Percentiles rank a stretch among this genome's conserved stretches.
phyloP scores from a whole-genome alignment of 164 flowering plant genomes.

The Santalum album region DNA sequence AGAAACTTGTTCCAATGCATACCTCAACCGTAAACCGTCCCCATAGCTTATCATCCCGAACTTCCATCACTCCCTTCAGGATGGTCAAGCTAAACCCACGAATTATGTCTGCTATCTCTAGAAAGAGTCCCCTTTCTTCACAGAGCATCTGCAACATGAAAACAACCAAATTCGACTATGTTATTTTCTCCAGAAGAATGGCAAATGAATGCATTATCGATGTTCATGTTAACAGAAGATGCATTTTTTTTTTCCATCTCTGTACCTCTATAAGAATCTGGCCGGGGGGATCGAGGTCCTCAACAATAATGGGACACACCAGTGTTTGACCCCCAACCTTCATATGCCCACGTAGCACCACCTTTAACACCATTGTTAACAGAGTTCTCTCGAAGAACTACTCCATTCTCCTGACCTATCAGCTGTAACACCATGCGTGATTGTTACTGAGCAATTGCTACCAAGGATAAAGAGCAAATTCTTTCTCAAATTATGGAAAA shows the following conservation, averaged over 20 bases:
- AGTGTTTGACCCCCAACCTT: constrained; percentile 52
- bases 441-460: background rate
- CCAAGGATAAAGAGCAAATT: background rate
- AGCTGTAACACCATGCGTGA: constrained; percentile 25
- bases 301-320: constrained; percentile 69
- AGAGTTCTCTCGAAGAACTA: constrained; percentile 27
- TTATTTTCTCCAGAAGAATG: too few species aligned
- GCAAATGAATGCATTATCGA: too few species aligned
- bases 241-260: too few species aligned
- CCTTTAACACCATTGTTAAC: constrained; percentile 2
- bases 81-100: constrained; percentile 68
- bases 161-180: background rate
- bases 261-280: constrained; percentile 93
- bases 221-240: background rate
- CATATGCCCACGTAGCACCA: constrained; percentile 81
- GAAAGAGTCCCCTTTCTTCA: constrained; percentile 69
- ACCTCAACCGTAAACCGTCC: constrained; percentile 82
- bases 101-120: constrained; percentile 77
- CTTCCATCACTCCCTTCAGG: constrained; percentile 77
- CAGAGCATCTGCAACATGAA: constrained; percentile 59
- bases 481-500: background rate
- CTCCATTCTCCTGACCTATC: constrained; percentile 31
- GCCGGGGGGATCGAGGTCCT: constrained; percentile 67
- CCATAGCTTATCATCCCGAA: constrained; percentile 59
- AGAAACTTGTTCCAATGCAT: background rate